Conservation (phyloP, 495 filamentous ascomycete genomes). For the Penicillium dipodomyicola region DNA sequence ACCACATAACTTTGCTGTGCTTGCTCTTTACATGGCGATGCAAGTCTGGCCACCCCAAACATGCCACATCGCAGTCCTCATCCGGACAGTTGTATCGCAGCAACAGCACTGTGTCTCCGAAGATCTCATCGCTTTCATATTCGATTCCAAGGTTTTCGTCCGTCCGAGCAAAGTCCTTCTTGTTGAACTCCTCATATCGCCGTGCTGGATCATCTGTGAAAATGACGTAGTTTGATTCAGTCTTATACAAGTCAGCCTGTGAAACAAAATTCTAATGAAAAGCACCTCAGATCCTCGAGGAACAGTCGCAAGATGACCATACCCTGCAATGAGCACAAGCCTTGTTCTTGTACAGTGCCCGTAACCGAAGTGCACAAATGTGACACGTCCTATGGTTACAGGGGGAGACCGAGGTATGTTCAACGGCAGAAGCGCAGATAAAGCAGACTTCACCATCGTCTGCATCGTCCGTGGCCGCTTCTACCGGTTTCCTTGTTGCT, state of each 20-base stretch:
- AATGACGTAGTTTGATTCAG: conserved; percentile 77
- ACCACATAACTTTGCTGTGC: conserved; percentile 89
- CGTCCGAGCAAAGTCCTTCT: conserved; percentile 65
- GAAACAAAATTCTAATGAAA: neutral
- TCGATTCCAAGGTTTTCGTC: conserved; percentile 86
- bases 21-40: conserved; percentile 81
- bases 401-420: conserved; percentile 80
- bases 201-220: conserved; percentile 83
- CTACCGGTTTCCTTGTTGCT: conserved; percentile 24
- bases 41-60: conserved; percentile 88
- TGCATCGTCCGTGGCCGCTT: conserved; percentile 47
- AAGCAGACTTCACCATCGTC: conserved; percentile 85
- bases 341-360: conserved; percentile 92
- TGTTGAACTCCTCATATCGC: conserved; percentile 76
- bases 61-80: conserved; percentile 78
- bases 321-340: conserved; percentile 92
- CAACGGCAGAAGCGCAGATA: conserved; percentile 87
- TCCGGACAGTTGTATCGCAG: conserved; percentile 97
- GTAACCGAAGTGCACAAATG: conserved; percentile 84
- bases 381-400: conserved; percentile 96
- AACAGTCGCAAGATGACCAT: conserved; percentile 30
- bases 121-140: conserved; percentile 83
- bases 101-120: conserved; percentile 80
- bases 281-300: conserved; percentile 8
- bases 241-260: conserved; percentile 42